A percentile compares a stretch with the other conserved stretches of the same genome.
Conservation (phyloP, 2,329 filamentous ascomycete species). For the Phialophora tarda region DNA sequence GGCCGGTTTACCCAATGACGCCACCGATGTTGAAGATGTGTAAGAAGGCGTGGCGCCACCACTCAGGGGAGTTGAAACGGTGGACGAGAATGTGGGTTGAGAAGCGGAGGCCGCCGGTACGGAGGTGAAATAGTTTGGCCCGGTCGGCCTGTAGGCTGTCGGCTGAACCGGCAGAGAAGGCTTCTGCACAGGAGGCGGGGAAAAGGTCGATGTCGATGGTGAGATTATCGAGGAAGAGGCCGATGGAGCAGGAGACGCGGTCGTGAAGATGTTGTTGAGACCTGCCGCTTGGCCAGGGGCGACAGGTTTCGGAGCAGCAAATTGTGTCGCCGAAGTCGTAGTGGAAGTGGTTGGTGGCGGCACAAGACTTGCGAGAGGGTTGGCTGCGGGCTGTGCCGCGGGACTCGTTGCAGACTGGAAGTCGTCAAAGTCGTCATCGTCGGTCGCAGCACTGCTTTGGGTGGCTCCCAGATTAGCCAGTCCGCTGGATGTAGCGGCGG, state of each 20-base stretch:
- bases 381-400: slow-evolving; percentile 46
- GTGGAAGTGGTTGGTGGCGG: slow-evolving; percentile 56
- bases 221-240: slow-evolving; percentile 64
- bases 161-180: slow-evolving; percentile 58
- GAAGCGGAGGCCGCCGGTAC: slow-evolving; percentile 52
- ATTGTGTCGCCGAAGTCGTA: slow-evolving; percentile 65
- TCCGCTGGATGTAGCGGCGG: slow-evolving; percentile 52
- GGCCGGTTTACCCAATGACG: slow-evolving; percentile 55
- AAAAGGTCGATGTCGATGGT: slow-evolving; percentile 59
- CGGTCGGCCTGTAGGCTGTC: slow-evolving; percentile 68
- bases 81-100: slow-evolving; percentile 40
- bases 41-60: slow-evolving; percentile 46
- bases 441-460: slow-evolving; percentile 54
- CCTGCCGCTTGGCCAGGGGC: slow-evolving; percentile 81
- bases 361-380: slow-evolving; percentile 49
- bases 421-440: slow-evolving; percentile 93
- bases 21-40: slow-evolving; percentile 47
- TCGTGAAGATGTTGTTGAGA: slow-evolving; percentile 80
- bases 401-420: slow-evolving; percentile 85
- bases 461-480: slow-evolving; percentile 52
- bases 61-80: slow-evolving; percentile 39
- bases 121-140: slow-evolving; percentile 95
- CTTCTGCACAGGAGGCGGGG: slow-evolving; percentile 50
- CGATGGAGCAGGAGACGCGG: slow-evolving; percentile 55
- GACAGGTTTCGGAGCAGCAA: slow-evolving; percentile 81